phyloP scores from a whole-genome alignment of 164 flowering plant genomes.

The Aristolochia fimbriata region DNA sequence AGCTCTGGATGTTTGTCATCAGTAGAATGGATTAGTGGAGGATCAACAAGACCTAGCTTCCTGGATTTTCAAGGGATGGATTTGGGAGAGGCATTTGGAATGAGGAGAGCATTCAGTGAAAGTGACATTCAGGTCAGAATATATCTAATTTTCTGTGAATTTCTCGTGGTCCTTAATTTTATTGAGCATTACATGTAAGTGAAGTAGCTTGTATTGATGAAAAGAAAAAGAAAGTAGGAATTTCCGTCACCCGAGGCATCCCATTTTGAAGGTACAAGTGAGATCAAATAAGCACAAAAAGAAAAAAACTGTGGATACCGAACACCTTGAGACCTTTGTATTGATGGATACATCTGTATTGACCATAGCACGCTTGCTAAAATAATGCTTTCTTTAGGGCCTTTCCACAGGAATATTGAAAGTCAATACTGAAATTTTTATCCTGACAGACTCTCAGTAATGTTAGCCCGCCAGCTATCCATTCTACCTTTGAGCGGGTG shows the following conservation, averaged over 20 bases:
- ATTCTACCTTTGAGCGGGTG: slow-evolving; percentile 33
- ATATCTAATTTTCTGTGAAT: neutral
- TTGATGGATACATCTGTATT: neutral
- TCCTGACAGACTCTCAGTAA: slow-evolving; percentile 75
- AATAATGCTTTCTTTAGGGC: slow-evolving; percentile 34
- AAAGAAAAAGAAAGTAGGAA: neutral
- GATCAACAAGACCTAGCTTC: slow-evolving; percentile 42
- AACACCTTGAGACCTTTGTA: neutral
- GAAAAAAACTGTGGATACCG: neutral
- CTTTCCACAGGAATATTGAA: slow-evolving; percentile 38
- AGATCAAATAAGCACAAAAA: neutral
- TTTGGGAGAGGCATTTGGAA: slow-evolving; percentile 58
- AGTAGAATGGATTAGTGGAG: slow-evolving; percentile 45
- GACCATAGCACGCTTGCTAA: slow-evolving; percentile 15
- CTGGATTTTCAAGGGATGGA: slow-evolving; percentile 55
- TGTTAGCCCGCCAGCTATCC: slow-evolving; percentile 30
- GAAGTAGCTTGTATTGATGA: neutral
- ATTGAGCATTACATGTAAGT: neutral
- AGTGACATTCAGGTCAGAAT: slow-evolving; percentile 88
- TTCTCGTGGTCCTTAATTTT: neutral
- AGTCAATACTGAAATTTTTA: slow-evolving; percentile 48
- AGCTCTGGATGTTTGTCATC: slow-evolving; percentile 70
- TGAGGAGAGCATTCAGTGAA: slow-evolving; percentile 93
- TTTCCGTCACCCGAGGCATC: neutral
- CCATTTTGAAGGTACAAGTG: neutral